Conservation (phyloP, 2,329 filamentous ascomycete genomes). For the Bipolaris bicolor region DNA sequence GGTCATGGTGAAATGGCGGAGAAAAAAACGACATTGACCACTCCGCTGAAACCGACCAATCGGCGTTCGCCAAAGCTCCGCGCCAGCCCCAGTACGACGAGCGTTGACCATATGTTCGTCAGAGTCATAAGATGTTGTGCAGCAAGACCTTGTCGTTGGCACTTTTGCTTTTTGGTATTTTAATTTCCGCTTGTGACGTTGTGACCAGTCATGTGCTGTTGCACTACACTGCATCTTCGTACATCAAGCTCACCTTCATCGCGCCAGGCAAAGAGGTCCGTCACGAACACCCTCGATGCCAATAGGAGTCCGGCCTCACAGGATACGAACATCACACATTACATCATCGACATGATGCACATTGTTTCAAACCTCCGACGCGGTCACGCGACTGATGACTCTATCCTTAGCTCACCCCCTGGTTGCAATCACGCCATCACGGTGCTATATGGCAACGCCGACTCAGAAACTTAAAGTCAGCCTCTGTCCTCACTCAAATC, state of each 20-base stretch:
- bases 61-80: conserved; percentile 19
- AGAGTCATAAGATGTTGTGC: background rate
- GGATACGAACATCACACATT: background rate
- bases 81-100: background rate
- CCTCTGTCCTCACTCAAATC: background rate
- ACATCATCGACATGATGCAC: background rate
- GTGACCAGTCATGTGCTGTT: background rate
- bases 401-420: background rate
- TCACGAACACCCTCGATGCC: background rate
- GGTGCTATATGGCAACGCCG: conserved; percentile 14
- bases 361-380: background rate
- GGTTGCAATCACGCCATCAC: conserved; percentile 26
- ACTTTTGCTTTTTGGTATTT: background rate
- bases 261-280: background rate
- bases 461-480: background rate
- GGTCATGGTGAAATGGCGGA: conserved; percentile 3
- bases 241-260: background rate
- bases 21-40: conserved; percentile 18
- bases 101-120: background rate
- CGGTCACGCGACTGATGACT: background rate
- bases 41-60: conserved; percentile 20
- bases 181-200: background rate
- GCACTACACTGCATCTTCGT: background rate
- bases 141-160: background rate
- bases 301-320: background rate